phyloP scores from a whole-genome alignment of 2,329 filamentous ascomycete species.

The Colletotrichum orbiculare region DNA sequence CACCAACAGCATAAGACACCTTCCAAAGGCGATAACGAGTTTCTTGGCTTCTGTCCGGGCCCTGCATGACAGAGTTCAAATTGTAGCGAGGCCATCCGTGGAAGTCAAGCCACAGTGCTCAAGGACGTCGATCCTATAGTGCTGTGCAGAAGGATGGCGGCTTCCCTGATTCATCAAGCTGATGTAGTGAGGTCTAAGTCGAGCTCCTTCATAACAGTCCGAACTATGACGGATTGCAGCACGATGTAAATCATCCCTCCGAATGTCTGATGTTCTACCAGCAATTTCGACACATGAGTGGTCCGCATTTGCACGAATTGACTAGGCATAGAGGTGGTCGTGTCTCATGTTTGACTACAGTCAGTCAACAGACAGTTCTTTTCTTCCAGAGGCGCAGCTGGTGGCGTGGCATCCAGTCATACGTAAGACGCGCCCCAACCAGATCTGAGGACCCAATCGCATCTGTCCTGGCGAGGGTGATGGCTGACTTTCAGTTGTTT shows the following conservation, averaged over 20 bases:
- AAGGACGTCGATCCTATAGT: not conserved
- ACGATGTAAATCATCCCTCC: too few species aligned
- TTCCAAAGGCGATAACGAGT: not conserved
- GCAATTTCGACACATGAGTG: too few species aligned
- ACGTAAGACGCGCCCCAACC: slow-evolving; percentile 12
- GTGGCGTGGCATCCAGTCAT: slow-evolving; percentile 16
- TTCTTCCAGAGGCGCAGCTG: slow-evolving; percentile 12
- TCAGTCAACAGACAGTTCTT: too few species aligned
- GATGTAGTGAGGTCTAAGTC: too few species aligned
- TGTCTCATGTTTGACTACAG: too few species aligned
- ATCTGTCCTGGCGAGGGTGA: not conserved
- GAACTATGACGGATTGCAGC: too few species aligned
- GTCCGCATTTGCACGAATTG: too few species aligned
- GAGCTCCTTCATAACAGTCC: too few species aligned
- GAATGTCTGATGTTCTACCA: too few species aligned
- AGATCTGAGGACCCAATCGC: slow-evolving; percentile 29
- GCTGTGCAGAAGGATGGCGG: slow-evolving; percentile 3
- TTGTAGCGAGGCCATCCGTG: not conserved
- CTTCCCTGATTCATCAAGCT: too few species aligned
- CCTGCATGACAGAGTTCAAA: slow-evolving; percentile 6
- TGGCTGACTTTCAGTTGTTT: slow-evolving; percentile 2
- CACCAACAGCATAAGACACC: too few species aligned
- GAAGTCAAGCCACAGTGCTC: not conserved
- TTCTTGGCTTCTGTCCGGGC: slow-evolving; percentile 1
- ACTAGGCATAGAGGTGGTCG: too few species aligned